Base-by-base conservation (phyloP, 1,284 basidiomycete species). In the Cutaneotrichosporon arboriforme region DNA sequence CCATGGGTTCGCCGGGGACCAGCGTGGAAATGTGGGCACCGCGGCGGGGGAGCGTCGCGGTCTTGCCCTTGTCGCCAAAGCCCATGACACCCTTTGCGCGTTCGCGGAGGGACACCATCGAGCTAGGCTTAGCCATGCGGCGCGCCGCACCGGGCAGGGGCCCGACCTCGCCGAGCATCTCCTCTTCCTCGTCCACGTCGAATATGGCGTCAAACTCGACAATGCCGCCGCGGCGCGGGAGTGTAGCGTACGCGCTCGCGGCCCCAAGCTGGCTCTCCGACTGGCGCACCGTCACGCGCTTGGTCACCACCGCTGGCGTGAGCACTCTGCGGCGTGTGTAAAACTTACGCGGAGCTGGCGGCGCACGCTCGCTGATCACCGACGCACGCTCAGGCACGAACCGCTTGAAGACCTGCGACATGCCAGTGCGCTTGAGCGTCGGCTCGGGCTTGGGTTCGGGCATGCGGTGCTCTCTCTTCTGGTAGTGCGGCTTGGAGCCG, bases 231-330 rank as follows among this genome's bases (percentile, higher is more conserved):
- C 8, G 18, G 26, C 15, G 15, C 34, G 34, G 21, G 5, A 35
- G 23, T 13, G 20, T 15, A 15, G 13, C 17, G 35, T 23, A 23
- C 14, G 12, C 10, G 41, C 12, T 43, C 3, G n/a, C n/a, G n/a
- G n/a, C n/a, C n/a, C 35, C 31, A 21, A 72, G 56, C 39, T 68
- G 68, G 15, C 66, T 64, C 45, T 72, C 69, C 39, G 68, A 70
- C 46, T 68, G 67, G 34, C 68, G 64, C 15, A 34, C 37, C 36
- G 59, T 50, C 15, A 62, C 54, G 31, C 49, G 51, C 26, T 43
- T 41, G 5, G 48, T 13, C 23, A 41, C 36, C 10, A 31, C 26
- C 26, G 59, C 52, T 21, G 59, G 47, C 4, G 33, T 42, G n/a
- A 49, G n/a, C n/a, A n/a, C 15, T 18, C 35, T 5, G 26, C 9